These are phyloP conservation scores for Dendrobium huoshanense DNA, from an alignment of 106 monocot genomes.

Conservation along the genomic window DNA sequence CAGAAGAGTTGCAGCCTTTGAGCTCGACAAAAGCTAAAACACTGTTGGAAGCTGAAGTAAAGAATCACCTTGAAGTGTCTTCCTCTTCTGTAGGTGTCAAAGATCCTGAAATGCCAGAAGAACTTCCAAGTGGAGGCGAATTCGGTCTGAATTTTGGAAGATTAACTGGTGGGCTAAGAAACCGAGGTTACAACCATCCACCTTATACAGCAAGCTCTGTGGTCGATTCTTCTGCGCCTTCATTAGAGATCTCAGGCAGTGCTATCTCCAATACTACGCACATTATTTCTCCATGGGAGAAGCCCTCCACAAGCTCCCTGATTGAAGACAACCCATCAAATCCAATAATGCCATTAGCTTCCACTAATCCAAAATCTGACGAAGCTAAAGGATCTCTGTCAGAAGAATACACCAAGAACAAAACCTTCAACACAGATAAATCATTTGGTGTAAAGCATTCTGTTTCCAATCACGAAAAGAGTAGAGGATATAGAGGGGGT, in stretches of 20 bases:
- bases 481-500: neutral
- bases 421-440: neutral
- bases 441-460: neutral
- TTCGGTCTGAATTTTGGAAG: constrained; percentile 37
- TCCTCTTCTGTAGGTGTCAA: constrained; percentile 1
- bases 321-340: neutral
- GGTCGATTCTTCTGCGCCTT: constrained; percentile 11
- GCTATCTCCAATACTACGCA: constrained; percentile 9
- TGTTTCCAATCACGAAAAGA: constrained; percentile 3
- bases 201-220: constrained; percentile 23
- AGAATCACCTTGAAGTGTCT: neutral
- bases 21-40: constrained; percentile 3
- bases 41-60: neutral
- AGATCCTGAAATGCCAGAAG: constrained; percentile 11
- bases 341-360: constrained; percentile 12
- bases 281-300: constrained; percentile 3
- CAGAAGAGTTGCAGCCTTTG: constrained; percentile 1
- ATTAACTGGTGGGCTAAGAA: constrained; percentile 59
- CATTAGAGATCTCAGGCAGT: constrained; percentile 7
- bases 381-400: neutral
- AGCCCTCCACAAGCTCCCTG: constrained; percentile 3
- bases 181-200: constrained; percentile 25
- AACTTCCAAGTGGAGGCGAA: constrained; percentile 8
- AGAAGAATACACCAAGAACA: neutral
- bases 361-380: neutral